These are phyloP conservation scores for Podila epicladia DNA, from an alignment of 192 early-diverging fungal genomes.

Conservation along the genomic window DNA sequence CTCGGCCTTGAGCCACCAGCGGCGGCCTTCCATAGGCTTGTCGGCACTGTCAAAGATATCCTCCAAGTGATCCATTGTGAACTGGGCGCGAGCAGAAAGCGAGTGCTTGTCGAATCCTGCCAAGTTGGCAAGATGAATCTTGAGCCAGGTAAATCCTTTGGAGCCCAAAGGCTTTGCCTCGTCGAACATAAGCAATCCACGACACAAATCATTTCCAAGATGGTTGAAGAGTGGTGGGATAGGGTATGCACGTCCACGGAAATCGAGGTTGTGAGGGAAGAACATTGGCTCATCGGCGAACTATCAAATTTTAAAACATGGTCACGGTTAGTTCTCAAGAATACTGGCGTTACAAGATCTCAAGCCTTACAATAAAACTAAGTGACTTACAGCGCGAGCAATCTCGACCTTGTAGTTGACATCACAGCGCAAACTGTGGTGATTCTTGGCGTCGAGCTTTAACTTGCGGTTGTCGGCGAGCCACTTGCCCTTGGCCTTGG, in stretches of 20 bases:
- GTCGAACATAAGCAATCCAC: slow-evolving; percentile 90
- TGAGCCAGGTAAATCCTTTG: slow-evolving; percentile 89
- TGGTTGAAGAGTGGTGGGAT: slow-evolving; percentile 97
- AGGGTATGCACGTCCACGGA: slow-evolving; percentile 97
- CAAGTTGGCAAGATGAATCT: slow-evolving; percentile 95
- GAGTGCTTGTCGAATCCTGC: slow-evolving; percentile 93
- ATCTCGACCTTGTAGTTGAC: slow-evolving; percentile 97
- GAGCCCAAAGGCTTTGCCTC: slow-evolving; percentile 81
- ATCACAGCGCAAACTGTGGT: slow-evolving; percentile 89
- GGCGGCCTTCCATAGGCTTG: slow-evolving; percentile 77
- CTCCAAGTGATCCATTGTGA: slow-evolving; percentile 77
- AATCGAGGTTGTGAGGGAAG: slow-evolving; percentile 98
- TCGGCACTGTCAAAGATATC: slow-evolving; percentile 87
- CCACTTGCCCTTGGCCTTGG: slow-evolving; percentile 65
- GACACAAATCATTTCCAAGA: slow-evolving; percentile 95
- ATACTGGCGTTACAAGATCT: neutral
- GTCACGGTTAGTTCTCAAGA: neutral
- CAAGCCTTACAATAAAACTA: neutral
- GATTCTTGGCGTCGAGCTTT: slow-evolving; percentile 70
- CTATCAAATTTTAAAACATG: slow-evolving; percentile 47
- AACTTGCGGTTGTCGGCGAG: slow-evolving; percentile 62
- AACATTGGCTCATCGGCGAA: slow-evolving; percentile 90
- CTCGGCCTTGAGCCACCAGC: slow-evolving; percentile 92
- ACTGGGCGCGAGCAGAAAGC: slow-evolving; percentile 83
- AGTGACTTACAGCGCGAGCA: slow-evolving; percentile 79